Evolutionary conservation across 2,329 filamentous ascomycete species (phyloP).

Genomic region (Leptographium galeiforme): DNA sequence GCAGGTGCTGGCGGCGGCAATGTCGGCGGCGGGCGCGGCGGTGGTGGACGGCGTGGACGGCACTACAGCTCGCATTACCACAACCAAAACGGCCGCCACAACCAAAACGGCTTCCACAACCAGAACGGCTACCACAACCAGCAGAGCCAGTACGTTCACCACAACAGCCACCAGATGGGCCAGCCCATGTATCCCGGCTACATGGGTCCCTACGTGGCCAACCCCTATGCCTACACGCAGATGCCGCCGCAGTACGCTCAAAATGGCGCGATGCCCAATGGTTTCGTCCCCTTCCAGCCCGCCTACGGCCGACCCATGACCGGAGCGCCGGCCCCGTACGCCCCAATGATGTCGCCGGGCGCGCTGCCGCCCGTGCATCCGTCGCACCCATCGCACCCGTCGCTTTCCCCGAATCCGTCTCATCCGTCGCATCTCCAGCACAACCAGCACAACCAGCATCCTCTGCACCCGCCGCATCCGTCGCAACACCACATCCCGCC

Average conservation of each 20-base stretch:
- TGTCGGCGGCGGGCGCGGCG: conserved; percentile 20
- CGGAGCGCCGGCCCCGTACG: conserved; percentile 15
- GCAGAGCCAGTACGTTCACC: conserved; percentile 19
- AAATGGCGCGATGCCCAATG: conserved; percentile 28
- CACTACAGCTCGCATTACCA: conserved; percentile 19
- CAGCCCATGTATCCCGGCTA: conserved; percentile 37
- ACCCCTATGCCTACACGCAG: conserved; percentile 33
- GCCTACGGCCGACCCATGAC: conserved; percentile 34
- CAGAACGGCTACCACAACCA: conserved; percentile 22
- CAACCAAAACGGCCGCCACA: conserved; percentile 18
- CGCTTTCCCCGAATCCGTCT: not conserved
- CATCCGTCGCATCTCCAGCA: not conserved
- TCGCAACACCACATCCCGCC: conserved; percentile 7
- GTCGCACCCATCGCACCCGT: not conserved
- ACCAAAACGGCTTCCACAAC: conserved; percentile 15
- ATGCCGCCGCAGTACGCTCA: conserved; percentile 46
- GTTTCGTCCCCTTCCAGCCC: conserved; percentile 34
- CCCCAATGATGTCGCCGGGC: conserved; percentile 2
- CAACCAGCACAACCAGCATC: not conserved
- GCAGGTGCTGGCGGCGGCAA: conserved; percentile 13
- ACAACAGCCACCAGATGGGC: conserved; percentile 24
- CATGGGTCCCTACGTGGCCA: conserved; percentile 33
- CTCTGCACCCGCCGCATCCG: not conserved
- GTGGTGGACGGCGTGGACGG: conserved; percentile 22
- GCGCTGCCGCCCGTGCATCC: conserved; percentile 1